Percentiles rank a stretch among this genome's conserved stretches.
Evolutionary conservation across 805 yeast genomes (phyloP).

Genomic region (Starmera amethionina): DNA sequence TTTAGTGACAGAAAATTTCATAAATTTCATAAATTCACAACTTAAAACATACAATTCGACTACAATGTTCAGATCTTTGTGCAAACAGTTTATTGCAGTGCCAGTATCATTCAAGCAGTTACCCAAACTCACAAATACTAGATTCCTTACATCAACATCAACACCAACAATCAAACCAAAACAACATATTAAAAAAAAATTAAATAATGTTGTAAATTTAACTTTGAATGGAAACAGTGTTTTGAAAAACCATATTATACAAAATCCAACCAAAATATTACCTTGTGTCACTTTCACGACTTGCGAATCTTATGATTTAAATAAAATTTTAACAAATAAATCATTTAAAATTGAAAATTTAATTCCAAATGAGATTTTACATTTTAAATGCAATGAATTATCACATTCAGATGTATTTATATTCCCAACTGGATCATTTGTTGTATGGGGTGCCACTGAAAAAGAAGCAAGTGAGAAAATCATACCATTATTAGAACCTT

Average conservation of each 20-base stretch:
- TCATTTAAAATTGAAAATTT: slow-evolving; percentile 31
- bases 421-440: slow-evolving; percentile 68
- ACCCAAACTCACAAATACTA: no score
- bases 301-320: slow-evolving; percentile 62
- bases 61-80: no score
- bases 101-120: no score
- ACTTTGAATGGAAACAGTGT: no score
- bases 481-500: slow-evolving; percentile 39
- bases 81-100: no score
- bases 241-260: neutral
- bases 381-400: slow-evolving; percentile 28
- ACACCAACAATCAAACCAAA: no score
- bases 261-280: slow-evolving; percentile 3
- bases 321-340: slow-evolving; percentile 23
- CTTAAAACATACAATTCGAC: no score
- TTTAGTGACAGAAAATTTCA: no score
- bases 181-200: no score
- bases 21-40: no score
- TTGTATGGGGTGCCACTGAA: slow-evolving; percentile 78
- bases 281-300: slow-evolving; percentile 65
- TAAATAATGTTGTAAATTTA: no score
- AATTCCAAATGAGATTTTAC: slow-evolving; percentile 63
- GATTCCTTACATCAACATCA: no score
- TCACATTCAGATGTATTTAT: slow-evolving; percentile 51
- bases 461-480: slow-evolving; percentile 32